phyloP scores from a whole-genome alignment of 768 basidiomycete species.

The Harrya chromipes region DNA sequence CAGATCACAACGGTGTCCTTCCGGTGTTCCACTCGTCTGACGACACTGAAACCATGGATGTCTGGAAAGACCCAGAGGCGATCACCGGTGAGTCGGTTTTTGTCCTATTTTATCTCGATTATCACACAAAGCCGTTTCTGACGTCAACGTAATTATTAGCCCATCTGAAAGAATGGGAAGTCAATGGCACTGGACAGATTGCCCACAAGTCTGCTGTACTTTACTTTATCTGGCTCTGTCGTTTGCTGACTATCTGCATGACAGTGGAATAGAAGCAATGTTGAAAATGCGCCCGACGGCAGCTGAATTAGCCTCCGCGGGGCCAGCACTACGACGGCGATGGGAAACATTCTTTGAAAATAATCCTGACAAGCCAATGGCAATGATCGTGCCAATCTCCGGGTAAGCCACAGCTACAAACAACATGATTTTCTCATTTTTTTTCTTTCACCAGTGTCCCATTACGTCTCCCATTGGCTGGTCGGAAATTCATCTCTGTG shows the following conservation, averaged over 20 bases:
- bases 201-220: conserved; percentile 46
- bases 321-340: conserved; percentile 17
- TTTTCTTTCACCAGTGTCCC: conserved; percentile 10
- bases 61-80: conserved; percentile 38
- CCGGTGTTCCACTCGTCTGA: conserved; percentile 38
- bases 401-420: conserved; percentile 28
- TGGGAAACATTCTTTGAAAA: conserved; percentile 20
- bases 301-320: conserved; percentile 17
- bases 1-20: conserved; percentile 32
- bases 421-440: neutral
- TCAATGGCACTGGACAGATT: conserved; percentile 43
- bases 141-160: conserved; percentile 13
- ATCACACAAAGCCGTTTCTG: neutral
- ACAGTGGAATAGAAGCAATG: conserved; percentile 15
- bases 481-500: conserved; percentile 28
- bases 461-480: conserved; percentile 18
- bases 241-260: neutral
- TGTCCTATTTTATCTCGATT: conserved; percentile 5
- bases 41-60: conserved; percentile 49
- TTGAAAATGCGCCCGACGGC: conserved; percentile 25
- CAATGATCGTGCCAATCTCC: conserved; percentile 35
- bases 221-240: neutral
- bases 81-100: conserved; percentile 36
- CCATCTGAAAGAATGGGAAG: conserved; percentile 30
- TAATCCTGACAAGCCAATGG: conserved; percentile 30